Base-by-base conservation (phyloP, 129 eudicot species). In the Artemisia annua region DNA sequence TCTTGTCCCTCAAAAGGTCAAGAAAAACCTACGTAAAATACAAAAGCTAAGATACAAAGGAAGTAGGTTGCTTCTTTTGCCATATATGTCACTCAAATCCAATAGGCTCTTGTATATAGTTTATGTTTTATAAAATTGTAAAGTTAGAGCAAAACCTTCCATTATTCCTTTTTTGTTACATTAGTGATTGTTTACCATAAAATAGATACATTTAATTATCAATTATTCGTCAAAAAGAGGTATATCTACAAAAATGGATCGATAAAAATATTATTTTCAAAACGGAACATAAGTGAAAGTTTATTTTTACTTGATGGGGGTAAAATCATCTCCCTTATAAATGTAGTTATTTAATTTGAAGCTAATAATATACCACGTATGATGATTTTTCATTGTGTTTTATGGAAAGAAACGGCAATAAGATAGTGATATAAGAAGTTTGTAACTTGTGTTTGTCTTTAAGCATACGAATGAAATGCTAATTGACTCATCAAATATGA, bases 361-460 rank as follows among this genome's bases (percentile, higher is more conserved):
- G 20, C 62, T 56, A 17, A 39, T 39, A 7, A 39, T 39, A 39
- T 39, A 39, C 46, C 46, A 39, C 10, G 46, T 39, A 39, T 7
- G 46, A 39, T 39, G 46, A 39, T 39, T 39, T 17, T 55, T 56
- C 18, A 66, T 48, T 66, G 7, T 18, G 56, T 18, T 66, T 32
- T 11, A 66, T 43, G 55, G 12, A 66, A 14, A 20, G 43, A 48
- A 66, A 18, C 49, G 39, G 55, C 55, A 66, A 66, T 19, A 66
- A 66, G 71, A 48, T 46, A 48, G 12, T 24, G 71, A 66, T 66
- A 19, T 57, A 10, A 22, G 17, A 69, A 53, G 26, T 63, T 57
- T 74, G 79, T 75, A 75, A n/a, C 57, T 64, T 35, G 66, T 54
- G 72, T 75, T 75, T 65, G 79, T 75, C 79, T 20, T 65, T 43